Evolutionary conservation across 139 green algal genomes (phyloP), one percentile per base, ranked within the genome.

Genomic region (Desmodesmus armatus): DNA sequence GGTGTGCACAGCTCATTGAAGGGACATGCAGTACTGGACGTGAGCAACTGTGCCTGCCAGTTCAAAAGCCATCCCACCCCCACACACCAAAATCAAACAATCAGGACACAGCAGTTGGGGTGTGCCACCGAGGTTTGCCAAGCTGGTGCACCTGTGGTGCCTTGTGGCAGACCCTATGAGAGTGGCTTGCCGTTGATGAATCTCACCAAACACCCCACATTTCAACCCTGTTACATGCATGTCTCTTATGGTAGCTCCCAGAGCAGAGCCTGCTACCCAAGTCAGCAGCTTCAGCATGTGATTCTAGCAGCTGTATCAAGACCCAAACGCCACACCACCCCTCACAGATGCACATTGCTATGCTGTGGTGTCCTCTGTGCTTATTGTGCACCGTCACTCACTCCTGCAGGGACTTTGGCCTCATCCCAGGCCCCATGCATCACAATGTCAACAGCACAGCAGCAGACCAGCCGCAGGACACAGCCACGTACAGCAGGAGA

Each of bases 391-490:
- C 51, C 51, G 17, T 62, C 51, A 62, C 15, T 17, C n/a, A n/a
- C n/a, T n/a, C n/a, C 39, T 72, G 53, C 53, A 82, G 78, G 78
- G 78, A 84, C 31, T 40, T 39, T 53, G 41, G 44, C 15, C 4
- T 84, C 21, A 53, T 66, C n/a, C 78, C 78, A 29, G 78, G 78
- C 27, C 78, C 78, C 27, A 33, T 84, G 78, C 62, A 39, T 2
- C 15, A 63, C 9, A 41, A 84, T 63, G 19, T 27, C 17, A 69
- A 62, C 3, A 3, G n/a, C 29, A 84, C 78, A 76, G 55, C 37
- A 27, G 78, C 78, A 66, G 78, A 84, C 19, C 6, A 67, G 37
- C 40, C 40, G 2, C 62, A 67, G 25, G 23, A 77, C n/a, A 66
- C 62, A 17, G 7, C 78, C 39, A 62, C 41, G 11, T 69, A 76